Evolutionary conservation across 164 flowering plant species (phyloP), one percentile per base, ranked within the genome.

Genomic region (Berberis thunbergii): DNA sequence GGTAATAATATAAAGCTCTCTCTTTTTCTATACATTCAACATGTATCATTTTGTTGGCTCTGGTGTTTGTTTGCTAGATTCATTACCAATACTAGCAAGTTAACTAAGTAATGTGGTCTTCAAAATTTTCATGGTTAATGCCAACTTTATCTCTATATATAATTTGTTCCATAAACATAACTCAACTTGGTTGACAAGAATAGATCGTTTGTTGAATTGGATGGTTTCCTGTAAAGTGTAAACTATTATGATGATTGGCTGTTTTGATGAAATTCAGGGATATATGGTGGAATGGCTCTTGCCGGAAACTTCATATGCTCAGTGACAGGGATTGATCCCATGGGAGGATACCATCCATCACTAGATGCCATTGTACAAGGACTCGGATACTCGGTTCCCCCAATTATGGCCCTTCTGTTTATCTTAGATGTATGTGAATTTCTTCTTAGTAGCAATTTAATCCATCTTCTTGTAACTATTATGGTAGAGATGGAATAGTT

Each of bases 391-490:
- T 95, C 97, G 40, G 83, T 82, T 71, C 96, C 96, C 56, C 99
- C 99, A 26, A 94, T 94, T 41, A 91, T 94, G 97, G 97, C 96
- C 44, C 96, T 94, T 68, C 89, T 94, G 50, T 91, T 94, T 69
- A 94, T 94, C 69, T 72, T 94, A 46, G 99, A 94, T 74, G 99
- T 94, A 85, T 56, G 87, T 69, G 0, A 38, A 26, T 41, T 12
- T 10, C 43, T 40, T 42, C 4, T 42, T 7, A 4, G 2, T 26
- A 6, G 2, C 41, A 13, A 38, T 2, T 26, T 26, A 8, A 4
- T 55, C 13, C 2, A 9, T 26, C 2, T 55, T 40, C 38, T 26
- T 26, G 26, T 26, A 26, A 26, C 26, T 26, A 26, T 26, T 26
- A 26, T 26, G 26, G 26, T 26, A 26, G 26, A 26, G 26, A 26